phyloP scores from a whole-genome alignment of 805 yeast species.

The Priceomyces haplophilus region DNA sequence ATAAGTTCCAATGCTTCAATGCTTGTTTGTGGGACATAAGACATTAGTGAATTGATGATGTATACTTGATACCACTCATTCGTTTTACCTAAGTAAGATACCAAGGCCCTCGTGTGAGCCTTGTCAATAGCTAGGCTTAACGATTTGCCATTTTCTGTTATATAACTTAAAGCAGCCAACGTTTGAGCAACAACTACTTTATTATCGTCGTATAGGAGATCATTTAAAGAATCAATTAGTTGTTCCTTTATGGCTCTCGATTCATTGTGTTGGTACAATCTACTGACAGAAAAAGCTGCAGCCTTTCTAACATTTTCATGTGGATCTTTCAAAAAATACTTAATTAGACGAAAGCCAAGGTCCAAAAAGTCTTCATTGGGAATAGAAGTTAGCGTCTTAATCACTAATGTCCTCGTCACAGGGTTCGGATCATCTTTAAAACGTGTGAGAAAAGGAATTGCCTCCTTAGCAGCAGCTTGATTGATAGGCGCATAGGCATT shows the following conservation, averaged over 20 bases:
- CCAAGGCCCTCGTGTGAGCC: slow-evolving; percentile 35
- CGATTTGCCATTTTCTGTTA: slow-evolving; percentile 54
- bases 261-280: slow-evolving; percentile 57
- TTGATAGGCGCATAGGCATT: slow-evolving; percentile 56
- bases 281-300: slow-evolving; percentile 68
- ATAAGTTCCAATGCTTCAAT: slow-evolving; percentile 64
- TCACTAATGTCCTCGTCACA: slow-evolving; percentile 53
- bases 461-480: slow-evolving; percentile 52
- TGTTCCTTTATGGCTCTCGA: slow-evolving; percentile 40
- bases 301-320: slow-evolving; percentile 64
- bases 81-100: slow-evolving; percentile 31
- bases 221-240: slow-evolving; percentile 49
- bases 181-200: slow-evolving; percentile 69
- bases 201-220: slow-evolving; percentile 52
- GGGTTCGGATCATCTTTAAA: slow-evolving; percentile 53
- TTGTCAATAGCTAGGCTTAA: slow-evolving; percentile 54
- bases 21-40: slow-evolving; percentile 68
- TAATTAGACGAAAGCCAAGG: slow-evolving; percentile 43
- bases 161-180: slow-evolving; percentile 59
- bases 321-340: slow-evolving; percentile 35
- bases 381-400: slow-evolving; percentile 62
- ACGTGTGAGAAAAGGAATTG: slow-evolving; percentile 51
- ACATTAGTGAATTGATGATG: slow-evolving; percentile 60
- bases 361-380: slow-evolving; percentile 50
- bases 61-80: slow-evolving; percentile 76